Conservation (phyloP, 306 rosid species). For the Cajanus cajan region DNA sequence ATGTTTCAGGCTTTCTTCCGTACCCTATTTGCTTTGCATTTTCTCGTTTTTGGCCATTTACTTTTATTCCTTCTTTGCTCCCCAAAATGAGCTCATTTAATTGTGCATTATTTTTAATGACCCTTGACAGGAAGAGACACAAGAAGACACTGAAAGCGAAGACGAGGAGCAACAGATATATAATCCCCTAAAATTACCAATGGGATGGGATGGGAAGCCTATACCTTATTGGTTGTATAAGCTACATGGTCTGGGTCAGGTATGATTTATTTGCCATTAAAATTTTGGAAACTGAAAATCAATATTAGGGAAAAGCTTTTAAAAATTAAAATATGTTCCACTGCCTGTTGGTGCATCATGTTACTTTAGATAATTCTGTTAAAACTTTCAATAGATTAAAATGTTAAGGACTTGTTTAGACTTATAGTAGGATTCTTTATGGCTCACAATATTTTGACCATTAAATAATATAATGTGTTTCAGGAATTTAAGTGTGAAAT, state of each 20-base stretch:
- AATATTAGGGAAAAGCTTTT: neutral
- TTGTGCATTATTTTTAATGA: neutral
- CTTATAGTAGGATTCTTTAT: neutral
- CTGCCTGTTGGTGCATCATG: neutral
- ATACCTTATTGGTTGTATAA: slow-evolving; percentile 98
- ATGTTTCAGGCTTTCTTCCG: neutral
- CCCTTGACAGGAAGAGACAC: slow-evolving; percentile 79
- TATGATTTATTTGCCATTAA: slow-evolving; percentile 38
- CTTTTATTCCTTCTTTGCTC: neutral
- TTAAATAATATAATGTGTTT: slow-evolving; percentile 32
- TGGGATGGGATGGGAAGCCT: slow-evolving; percentile 99
- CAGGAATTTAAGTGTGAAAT: slow-evolving; percentile 99
- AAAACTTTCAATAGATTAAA: neutral
- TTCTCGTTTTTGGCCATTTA: slow-evolving; percentile 11
- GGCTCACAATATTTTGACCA: slow-evolving; percentile 19
- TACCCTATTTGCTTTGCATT: neutral
- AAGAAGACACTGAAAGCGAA: slow-evolving; percentile 88
- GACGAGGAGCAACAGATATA: slow-evolving; percentile 98
- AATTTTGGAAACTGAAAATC: slow-evolving; percentile 19
- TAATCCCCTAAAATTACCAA: slow-evolving; percentile 96
- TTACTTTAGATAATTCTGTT: slow-evolving; percentile 2
- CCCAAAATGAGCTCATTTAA: neutral
- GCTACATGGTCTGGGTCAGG: slow-evolving; percentile 99
- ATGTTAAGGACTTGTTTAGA: slow-evolving; percentile 9
- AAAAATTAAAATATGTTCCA: neutral